Evolutionary conservation across 1,284 basidiomycete species (phyloP).

Genomic region (Earliella scabrosa): DNA sequence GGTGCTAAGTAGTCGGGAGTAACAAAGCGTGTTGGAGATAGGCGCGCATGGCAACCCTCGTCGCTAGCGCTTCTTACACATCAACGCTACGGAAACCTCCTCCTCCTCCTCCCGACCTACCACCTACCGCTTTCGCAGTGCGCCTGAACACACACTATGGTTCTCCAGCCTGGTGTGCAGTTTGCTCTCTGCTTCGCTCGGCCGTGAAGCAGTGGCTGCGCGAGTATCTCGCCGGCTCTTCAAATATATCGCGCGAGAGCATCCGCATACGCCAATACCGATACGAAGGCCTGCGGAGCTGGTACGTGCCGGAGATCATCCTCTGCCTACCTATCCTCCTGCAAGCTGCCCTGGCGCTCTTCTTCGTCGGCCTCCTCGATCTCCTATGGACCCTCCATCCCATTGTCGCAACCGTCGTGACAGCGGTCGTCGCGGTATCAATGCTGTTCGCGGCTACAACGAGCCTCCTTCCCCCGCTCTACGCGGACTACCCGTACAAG

Average conservation of each 20-base stretch:
- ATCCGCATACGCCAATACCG: conserved; percentile 23
- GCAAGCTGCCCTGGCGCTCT: conserved; percentile 19
- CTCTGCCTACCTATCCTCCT: conserved; percentile 22
- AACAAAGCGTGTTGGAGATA: too few species aligned
- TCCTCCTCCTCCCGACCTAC: conserved; percentile 1
- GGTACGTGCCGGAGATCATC: conserved; percentile 21
- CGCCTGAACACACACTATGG: conserved; percentile 21
- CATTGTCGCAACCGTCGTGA: conserved; percentile 13
- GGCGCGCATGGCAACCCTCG: too few species aligned
- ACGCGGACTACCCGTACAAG: conserved; percentile 19
- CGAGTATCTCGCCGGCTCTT: conserved; percentile 21
- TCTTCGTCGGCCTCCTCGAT: conserved; percentile 22
- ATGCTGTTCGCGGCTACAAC: conserved; percentile 9
- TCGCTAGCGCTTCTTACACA: too few species aligned
- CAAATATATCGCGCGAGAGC: conserved; percentile 19
- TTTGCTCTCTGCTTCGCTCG: conserved; percentile 18
- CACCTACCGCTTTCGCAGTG: conserved; percentile 8
- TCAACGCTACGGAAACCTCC: conserved; percentile 12
- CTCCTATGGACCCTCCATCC: conserved; percentile 21
- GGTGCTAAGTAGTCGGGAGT: too few species aligned
- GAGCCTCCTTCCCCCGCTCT: conserved; percentile 13
- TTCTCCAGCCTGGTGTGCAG: conserved; percentile 23
- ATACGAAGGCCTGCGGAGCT: conserved; percentile 15
- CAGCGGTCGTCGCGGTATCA: conserved; percentile 10
- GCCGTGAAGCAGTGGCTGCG: conserved; percentile 25